Evolutionary conservation across 2,329 filamentous ascomycete species (phyloP), one percentile per base, ranked within the genome.

Genomic region (Ophiostoma sp.): DNA sequence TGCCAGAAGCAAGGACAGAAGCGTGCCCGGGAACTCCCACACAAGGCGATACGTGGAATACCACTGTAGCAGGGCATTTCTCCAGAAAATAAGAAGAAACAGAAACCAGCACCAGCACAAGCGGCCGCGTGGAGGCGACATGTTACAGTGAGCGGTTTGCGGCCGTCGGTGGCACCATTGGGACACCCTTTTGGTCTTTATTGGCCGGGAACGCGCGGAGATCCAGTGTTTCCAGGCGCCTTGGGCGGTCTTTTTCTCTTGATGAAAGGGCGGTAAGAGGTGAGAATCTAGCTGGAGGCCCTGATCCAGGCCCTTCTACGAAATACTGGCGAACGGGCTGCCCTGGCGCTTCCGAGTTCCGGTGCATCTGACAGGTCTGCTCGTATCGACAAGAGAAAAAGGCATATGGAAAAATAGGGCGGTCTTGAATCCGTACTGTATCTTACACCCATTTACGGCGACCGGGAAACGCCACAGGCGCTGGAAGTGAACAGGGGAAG

Each of bases 1-100:
- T 68, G 42, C 42, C 63, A 50, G 25, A 19, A 31, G 63, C 12
- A 68, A 55, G 11, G 19, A 9, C 31, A 69, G 39, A 25, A 12
- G 36, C 61, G 31, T 36, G 33, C 39, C 63, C 39, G 39, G 63
- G 39, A 68, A 68, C 39, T 68, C 39, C 63, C 63, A 68, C 63
- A 33, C 39, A 17, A 68, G 59, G 59, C 55, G 28, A 59, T 59
- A 59, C 55, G 55, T 33, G 12, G n/a, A 42, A 61, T 61, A 22
- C 57, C 31, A 61, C 31, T 5, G 55, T 19, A 61, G 9, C 42
- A 17, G 15, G 3, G 15, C 42, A 15, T 17, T 48, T 9, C 57
- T 61, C 28, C 57, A 22, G 57, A 19, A 31, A 33, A 59, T 59
- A 39, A 61, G 57, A 3, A 11, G 17, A 36, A n/a, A n/a, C n/a